Base-by-base conservation (phyloP, 2,329 filamentous ascomycete genomes). In the Sordariomycetes sp. region DNA sequence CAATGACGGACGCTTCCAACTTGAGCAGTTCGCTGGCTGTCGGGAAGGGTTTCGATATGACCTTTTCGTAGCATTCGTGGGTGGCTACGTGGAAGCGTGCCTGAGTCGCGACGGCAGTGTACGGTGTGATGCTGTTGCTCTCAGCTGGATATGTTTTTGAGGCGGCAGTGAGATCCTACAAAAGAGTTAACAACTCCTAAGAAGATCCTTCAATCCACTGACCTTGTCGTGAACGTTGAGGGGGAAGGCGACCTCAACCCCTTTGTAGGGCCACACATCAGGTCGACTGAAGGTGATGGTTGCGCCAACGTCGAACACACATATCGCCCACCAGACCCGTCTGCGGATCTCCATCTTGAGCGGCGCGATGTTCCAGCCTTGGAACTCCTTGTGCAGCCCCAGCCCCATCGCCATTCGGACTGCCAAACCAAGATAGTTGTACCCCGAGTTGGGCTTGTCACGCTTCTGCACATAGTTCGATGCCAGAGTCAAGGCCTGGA, bases 381-480 rank as follows among this genome's bases (percentile, higher is more conserved):
- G 47, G 6, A 59, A 51, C 32, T 70, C 65, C n/a, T 61, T 60
- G 41, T 72, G 66, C 3, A 72, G 50, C 0, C 68, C 68, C 6
- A 72, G 43, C 0, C 66, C 64, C 27, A 71, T 54, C 1, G 66
- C 67, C 58, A 71, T 66, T 17, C 67, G 52, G 14, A 62, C 56
- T 0, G 68, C 67, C 14, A 70, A 54, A 0, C 67, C 68, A n/a
- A 68, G 55, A 33, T 66, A 66, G 40, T 68, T 70, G 45, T 69
- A 70, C 1, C 64, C 64, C 0, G 66, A 68, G 41, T 72, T 72
- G 4, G 66, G 66, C 11, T 65, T 54, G 36, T 71, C 61, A 18
- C 61, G 53, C 41, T 70, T 70, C 37, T 72, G 68, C 4, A 68
- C 52, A 42, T 70, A 70, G 31, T 69, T 69, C 1, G 58, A 59